Conservation (phyloP, 768 basidiomycete genomes). For the Paxillus ammoniavirescens region DNA sequence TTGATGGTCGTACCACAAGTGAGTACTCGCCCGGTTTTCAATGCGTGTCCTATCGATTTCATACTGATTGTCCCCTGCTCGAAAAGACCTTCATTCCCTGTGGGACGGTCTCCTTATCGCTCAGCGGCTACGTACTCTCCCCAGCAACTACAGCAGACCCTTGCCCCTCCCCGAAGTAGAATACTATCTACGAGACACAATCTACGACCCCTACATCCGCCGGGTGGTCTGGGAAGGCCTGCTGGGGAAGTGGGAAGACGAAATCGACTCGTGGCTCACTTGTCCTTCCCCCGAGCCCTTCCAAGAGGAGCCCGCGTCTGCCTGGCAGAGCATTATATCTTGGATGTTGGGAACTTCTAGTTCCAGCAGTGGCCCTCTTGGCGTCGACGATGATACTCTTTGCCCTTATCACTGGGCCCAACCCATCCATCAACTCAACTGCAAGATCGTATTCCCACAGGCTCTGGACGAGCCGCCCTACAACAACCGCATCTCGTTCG, state of each 20-base stretch:
- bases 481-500: constrained; percentile 17
- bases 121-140: constrained; percentile 71
- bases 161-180: constrained; percentile 71
- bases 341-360: constrained; percentile 11
- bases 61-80: background rate
- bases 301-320: constrained; percentile 8
- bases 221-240: constrained; percentile 87
- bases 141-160: constrained; percentile 73
- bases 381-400: constrained; percentile 53
- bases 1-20: constrained; percentile 74
- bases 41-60: background rate
- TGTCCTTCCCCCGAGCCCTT: constrained; percentile 48
- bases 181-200: constrained; percentile 64
- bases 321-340: constrained; percentile 27
- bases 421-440: constrained; percentile 75
- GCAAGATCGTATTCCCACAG: constrained; percentile 77
- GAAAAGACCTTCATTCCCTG: constrained; percentile 73
- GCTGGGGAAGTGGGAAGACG: constrained; percentile 60
- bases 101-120: constrained; percentile 88
- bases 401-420: constrained; percentile 83
- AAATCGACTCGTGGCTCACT: constrained; percentile 60
- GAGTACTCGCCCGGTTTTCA: constrained; percentile 25
- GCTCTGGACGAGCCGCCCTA: constrained; percentile 58
- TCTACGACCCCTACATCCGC: constrained; percentile 86
- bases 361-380: constrained; percentile 25